phyloP scores from a whole-genome alignment of 139 green algal species.

The Dunaliella primolecta region DNA sequence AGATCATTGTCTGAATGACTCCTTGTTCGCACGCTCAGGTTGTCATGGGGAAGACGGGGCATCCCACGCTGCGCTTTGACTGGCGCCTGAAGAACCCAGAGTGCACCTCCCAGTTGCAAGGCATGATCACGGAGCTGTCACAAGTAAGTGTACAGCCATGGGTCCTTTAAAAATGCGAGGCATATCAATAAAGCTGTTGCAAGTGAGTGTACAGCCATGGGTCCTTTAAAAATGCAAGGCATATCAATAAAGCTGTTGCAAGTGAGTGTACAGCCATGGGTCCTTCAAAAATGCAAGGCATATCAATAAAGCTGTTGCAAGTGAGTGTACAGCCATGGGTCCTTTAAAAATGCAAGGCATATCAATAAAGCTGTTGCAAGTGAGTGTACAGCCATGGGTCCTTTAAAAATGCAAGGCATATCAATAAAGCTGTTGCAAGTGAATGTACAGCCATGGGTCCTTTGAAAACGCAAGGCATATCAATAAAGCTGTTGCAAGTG shows the following conservation, averaged over 20 bases:
- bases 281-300: neutral
- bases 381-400: neutral
- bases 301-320: neutral
- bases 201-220: neutral
- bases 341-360: neutral
- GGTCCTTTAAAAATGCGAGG: neutral
- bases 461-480: neutral
- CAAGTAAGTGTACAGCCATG: constrained; percentile 1
- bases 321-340: neutral
- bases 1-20: too few relatives aligned
- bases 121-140: constrained; percentile 6
- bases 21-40: too few relatives aligned
- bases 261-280: neutral
- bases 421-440: neutral
- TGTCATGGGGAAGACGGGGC: neutral
- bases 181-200: neutral
- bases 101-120: neutral
- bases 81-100: constrained; percentile 7
- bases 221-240: neutral
- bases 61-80: neutral
- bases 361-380: neutral
- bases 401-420: neutral
- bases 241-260: neutral
- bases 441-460: neutral
- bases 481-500: neutral